Evolutionary conservation across 768 basidiomycete species (phyloP).

Genomic region (Pleurotus ostreatus): DNA sequence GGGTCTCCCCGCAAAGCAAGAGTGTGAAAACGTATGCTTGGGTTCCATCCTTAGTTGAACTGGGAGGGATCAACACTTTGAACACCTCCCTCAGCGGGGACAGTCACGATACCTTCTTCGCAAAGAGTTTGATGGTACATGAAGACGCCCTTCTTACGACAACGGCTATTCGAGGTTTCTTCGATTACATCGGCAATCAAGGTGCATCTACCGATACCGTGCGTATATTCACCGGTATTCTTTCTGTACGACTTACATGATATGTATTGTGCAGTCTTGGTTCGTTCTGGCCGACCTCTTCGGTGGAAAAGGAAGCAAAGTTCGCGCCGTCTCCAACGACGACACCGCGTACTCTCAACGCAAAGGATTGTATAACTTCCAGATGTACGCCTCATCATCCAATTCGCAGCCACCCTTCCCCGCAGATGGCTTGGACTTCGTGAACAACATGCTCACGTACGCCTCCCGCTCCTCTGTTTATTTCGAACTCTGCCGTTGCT

Average conservation of each 20-base stretch:
- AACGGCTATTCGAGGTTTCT: constrained; percentile 30
- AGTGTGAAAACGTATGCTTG: constrained; percentile 26
- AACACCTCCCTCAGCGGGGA: constrained; percentile 24
- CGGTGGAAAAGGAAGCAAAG: constrained; percentile 40
- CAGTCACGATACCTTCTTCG: constrained; percentile 37
- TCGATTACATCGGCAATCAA: constrained; percentile 33
- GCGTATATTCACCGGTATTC: constrained; percentile 12
- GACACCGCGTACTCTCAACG: constrained; percentile 45
- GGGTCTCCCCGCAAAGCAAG: constrained; percentile 20
- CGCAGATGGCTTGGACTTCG: constrained; percentile 35
- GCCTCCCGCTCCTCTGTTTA: neutral
- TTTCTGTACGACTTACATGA: neutral
- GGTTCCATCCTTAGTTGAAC: constrained; percentile 25
- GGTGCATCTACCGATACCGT: constrained; percentile 32
- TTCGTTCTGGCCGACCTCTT: constrained; percentile 38
- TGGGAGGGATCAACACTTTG: constrained; percentile 24
- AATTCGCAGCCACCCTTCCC: constrained; percentile 39
- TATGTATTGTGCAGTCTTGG: constrained; percentile 23
- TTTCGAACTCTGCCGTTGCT: constrained; percentile 14
- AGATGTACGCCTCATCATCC: constrained; percentile 43
- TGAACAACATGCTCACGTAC: constrained; percentile 30
- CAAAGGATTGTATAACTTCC: constrained; percentile 41
- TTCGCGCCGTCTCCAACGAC: constrained; percentile 34
- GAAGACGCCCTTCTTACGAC: constrained; percentile 26
- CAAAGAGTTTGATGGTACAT: constrained; percentile 40